A percentile compares a stretch with the other conserved stretches of the same genome.
phyloP scores from a whole-genome alignment of 805 yeast genomes.

The Pichia gijzeniarum region DNA sequence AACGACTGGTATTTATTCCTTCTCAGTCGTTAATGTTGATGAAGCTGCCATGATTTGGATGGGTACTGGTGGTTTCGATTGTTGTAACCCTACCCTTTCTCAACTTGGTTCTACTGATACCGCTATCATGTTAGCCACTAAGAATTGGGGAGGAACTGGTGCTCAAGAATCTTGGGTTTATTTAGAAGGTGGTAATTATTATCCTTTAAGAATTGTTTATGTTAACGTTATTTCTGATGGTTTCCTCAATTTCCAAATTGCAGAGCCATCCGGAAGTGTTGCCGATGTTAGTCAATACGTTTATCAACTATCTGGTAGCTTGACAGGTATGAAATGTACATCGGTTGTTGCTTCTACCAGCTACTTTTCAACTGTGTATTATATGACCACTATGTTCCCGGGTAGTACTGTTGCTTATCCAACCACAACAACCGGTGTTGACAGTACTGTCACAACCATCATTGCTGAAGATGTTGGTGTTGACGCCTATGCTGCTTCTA shows the following conservation, averaged over 20 bases:
- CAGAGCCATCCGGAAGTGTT: slow-evolving; percentile 10
- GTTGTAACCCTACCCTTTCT: slow-evolving; percentile 24
- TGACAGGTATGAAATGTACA: background rate
- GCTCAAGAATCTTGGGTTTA: slow-evolving; percentile 10
- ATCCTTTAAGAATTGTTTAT: slow-evolving; percentile 19
- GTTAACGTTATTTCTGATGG: slow-evolving; percentile 12
- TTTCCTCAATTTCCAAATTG: slow-evolving; percentile 10
- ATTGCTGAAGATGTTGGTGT: background rate
- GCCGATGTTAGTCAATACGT: slow-evolving; percentile 2
- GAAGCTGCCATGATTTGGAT: slow-evolving; percentile 30
- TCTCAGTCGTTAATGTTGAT: slow-evolving; percentile 23
- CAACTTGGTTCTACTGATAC: slow-evolving; percentile 6
- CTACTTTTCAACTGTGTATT: slow-evolving; percentile 3
- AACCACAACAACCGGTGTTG: background rate
- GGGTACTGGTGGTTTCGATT: slow-evolving; percentile 30
- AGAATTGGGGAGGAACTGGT: slow-evolving; percentile 1
- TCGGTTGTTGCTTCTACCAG: background rate
- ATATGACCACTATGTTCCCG: background rate
- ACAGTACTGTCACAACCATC: background rate
- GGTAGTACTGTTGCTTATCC: slow-evolving; percentile 6
- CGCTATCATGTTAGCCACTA: slow-evolving; percentile 11
- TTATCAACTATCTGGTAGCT: slow-evolving; percentile 7
- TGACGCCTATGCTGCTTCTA: background rate
- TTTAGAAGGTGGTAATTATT: slow-evolving; percentile 13
- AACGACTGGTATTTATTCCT: slow-evolving; percentile 25